These are phyloP conservation scores for Corynascus novoguineensis DNA, from an alignment of 495 filamentous ascomycete genomes.

Conservation along the genomic window DNA sequence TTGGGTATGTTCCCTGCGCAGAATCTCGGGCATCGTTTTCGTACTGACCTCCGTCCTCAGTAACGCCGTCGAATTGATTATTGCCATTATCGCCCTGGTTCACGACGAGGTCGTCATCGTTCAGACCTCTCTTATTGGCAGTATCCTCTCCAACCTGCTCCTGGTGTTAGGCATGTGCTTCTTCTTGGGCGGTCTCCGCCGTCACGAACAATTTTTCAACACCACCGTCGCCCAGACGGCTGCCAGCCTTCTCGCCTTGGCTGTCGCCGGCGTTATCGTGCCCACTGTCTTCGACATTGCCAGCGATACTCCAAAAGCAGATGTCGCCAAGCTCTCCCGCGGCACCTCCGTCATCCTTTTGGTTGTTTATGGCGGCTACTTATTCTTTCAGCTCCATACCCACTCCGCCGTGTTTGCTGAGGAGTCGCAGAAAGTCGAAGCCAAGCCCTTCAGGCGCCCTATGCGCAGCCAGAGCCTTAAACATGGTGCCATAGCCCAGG, in stretches of 20 bases:
- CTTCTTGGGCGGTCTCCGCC: constrained; percentile 77
- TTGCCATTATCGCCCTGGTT: constrained; percentile 74
- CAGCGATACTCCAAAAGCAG: constrained; percentile 24
- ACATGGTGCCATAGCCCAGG: constrained; percentile 55
- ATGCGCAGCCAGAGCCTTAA: constrained; percentile 25
- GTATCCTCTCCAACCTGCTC: constrained; percentile 85
- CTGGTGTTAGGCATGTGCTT: constrained; percentile 93
- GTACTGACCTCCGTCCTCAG: constrained; percentile 33
- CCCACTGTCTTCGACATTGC: constrained; percentile 73
- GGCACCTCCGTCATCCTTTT: constrained; percentile 71
- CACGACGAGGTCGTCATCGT: constrained; percentile 76
- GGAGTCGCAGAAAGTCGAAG: constrained; percentile 60
- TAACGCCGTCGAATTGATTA: constrained; percentile 89
- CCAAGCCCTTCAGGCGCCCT: constrained; percentile 43
- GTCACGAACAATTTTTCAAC: constrained; percentile 85
- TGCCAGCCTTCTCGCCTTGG: constrained; percentile 71
- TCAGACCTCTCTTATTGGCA: constrained; percentile 85
- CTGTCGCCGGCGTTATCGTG: constrained; percentile 76
- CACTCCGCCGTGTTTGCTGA: constrained; percentile 70
- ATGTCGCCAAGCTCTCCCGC: constrained; percentile 57
- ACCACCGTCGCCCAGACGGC: constrained; percentile 90
- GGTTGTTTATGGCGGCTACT: constrained; percentile 68
- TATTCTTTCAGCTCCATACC: constrained; percentile 77
- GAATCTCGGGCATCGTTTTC: not conserved
- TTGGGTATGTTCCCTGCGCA: constrained; percentile 56